These are phyloP conservation scores for Hypoxylon trugodes DNA, from an alignment of 495 filamentous ascomycete species.

Conservation along the genomic window DNA sequence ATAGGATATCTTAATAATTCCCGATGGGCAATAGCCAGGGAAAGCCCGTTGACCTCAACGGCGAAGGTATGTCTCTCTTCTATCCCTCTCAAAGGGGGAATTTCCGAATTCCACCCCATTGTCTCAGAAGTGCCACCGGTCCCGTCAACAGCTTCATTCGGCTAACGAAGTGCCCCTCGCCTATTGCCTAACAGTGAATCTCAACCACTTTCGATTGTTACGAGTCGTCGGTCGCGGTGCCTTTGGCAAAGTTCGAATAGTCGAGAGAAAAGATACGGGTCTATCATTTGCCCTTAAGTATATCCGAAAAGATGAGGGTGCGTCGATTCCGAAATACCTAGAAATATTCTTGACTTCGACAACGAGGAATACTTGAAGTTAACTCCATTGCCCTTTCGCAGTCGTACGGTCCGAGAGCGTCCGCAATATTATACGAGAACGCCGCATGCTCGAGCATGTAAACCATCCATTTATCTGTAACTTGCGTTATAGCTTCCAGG, in stretches of 20 bases:
- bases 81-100: background rate
- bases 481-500: constrained; percentile 97
- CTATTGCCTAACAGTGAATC: constrained; percentile 71
- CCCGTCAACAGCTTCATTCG: constrained; percentile 13
- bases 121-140: constrained; percentile 15
- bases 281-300: constrained; percentile 95
- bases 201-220: constrained; percentile 95
- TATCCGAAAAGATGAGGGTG: constrained; percentile 98
- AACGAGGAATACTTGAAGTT: constrained; percentile 11
- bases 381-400: constrained; percentile 45
- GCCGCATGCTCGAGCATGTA: constrained; percentile 96
- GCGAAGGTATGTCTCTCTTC: constrained; percentile 78
- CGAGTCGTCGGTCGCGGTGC: constrained; percentile 97
- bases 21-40: constrained; percentile 93
- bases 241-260: constrained; percentile 98
- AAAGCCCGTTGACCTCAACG: constrained; percentile 89
- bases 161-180: constrained; percentile 34
- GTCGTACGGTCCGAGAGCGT: constrained; percentile 98
- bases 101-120: constrained; percentile 4
- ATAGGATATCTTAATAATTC: constrained; percentile 27
- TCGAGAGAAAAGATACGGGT: constrained; percentile 94
- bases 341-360: background rate
- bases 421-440: constrained; percentile 95
- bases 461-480: constrained; percentile 99
- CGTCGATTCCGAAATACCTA: constrained; percentile 39